Percentiles rank a stretch among this genome's conserved stretches.
Evolutionary conservation across 169 alveolate genomes (phyloP).

Genomic region (Cryptosporidium tyzzeri): DNA sequence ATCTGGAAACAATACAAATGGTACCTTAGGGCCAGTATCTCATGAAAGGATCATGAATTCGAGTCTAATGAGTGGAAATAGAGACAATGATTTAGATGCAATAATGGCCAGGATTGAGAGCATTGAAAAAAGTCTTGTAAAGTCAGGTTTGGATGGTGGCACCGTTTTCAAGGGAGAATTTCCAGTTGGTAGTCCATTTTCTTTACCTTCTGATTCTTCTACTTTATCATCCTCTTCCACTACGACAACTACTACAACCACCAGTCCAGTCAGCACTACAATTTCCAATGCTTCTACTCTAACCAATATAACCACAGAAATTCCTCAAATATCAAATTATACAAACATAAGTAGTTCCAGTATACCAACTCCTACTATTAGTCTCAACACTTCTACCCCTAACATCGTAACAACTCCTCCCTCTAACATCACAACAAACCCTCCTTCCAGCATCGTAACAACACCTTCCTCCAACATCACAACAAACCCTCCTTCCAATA

Average conservation of each 20-base stretch:
- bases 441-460: not conserved
- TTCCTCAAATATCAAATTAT: not conserved
- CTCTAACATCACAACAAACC: not conserved
- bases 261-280: not conserved
- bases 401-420: not conserved
- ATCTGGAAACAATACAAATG: not conserved
- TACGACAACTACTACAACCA: not conserved
- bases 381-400: not conserved
- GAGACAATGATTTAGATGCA: conserved; percentile 3
- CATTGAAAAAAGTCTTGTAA: conserved; percentile 2
- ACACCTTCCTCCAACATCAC: too few relatives aligned
- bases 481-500: too few relatives aligned
- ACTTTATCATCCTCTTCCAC: not conserved
- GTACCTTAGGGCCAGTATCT: not conserved
- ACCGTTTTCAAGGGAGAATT: not conserved
- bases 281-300: not conserved
- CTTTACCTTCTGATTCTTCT: not conserved
- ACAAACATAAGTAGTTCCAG: not conserved
- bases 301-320: not conserved
- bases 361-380: not conserved
- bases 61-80: not conserved
- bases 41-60: conserved; percentile 20
- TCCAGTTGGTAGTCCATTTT: not conserved
- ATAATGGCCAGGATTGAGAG: conserved; percentile 25
- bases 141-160: not conserved